Base-by-base conservation (phyloP, 2,329 filamentous ascomycete genomes). In the Hypoxylon sp. region DNA sequence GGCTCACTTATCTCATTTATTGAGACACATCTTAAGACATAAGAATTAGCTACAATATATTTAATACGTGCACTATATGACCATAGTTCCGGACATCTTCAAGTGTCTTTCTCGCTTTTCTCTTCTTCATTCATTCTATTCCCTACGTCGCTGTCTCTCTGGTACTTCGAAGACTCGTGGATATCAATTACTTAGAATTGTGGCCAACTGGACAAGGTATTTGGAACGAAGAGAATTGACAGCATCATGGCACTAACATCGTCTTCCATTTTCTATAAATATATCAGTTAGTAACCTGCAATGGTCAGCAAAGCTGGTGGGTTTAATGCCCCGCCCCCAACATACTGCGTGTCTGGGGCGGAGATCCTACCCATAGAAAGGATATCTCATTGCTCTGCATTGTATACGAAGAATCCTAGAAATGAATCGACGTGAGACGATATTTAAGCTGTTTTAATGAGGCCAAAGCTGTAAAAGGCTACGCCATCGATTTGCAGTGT, bases 251-350 rank as follows among this genome's bases (percentile, higher is more conserved):
- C 25, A 38, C 14, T 30, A 17, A 11, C n/a, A 25, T 25, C 30
- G 30, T 30, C 36, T 6, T 28, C 14, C 17, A 14, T 25, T 25
- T 34, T 63, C 51, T 63, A 57, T 43, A 51, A 63, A 63, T 57
- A 56, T 45, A 11, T 25, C 11, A 21, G 41, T 57, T 57, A 45
- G 17, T 45, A 34, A 56, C 43, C 34, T 25, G n/a, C n/a, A 34
- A 45, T 36, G 14, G 60, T 63, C 51, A 63, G 52, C 60, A 55
- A 19, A 48, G 43, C 32, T 49, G 36, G 45, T 49, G 36, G 45
- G 57, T 13, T 25, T 38, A 32, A 38, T 14, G 23, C 50, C 50
- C 59, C 59, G 17, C 59, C 30, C 32, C n/a, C n/a, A 50, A 32
- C 25, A n/a, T 13, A 17, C 41, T n/a, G 34, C 46, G 25, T 5